A percentile compares a stretch with the other conserved stretches of the same genome.
Evolutionary conservation across 2,329 filamentous ascomycete genomes (phyloP).

Genomic region (Septoria linicola): DNA sequence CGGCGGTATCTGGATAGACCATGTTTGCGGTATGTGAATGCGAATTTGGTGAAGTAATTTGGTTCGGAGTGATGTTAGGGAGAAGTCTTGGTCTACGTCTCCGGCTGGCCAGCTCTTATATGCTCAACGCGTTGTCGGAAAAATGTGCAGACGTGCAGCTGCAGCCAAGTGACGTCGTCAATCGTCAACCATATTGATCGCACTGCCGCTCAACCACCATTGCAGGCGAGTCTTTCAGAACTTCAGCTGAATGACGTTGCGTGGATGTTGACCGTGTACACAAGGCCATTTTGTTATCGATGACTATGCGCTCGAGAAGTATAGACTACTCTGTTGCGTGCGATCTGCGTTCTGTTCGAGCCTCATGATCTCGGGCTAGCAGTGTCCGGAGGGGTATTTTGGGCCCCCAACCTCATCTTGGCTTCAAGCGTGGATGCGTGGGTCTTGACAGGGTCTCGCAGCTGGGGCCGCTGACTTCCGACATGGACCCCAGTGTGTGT

Average conservation of each 20-base stretch:
- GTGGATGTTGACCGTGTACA: neutral
- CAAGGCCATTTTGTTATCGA: no score
- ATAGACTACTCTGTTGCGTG: neutral
- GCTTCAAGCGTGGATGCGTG: no score
- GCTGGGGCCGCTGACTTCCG: no score
- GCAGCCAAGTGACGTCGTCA: constrained; percentile 7
- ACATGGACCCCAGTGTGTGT: no score
- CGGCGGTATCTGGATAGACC: constrained; percentile 53
- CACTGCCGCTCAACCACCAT: neutral
- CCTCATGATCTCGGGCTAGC: constrained; percentile 3
- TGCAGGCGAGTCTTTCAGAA: neutral
- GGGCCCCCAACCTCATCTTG: constrained; percentile 1
- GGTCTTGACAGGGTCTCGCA: no score
- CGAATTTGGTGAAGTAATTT: neutral
- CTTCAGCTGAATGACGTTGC: neutral
- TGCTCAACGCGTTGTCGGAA: constrained; percentile 5
- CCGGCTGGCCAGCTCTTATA: neutral
- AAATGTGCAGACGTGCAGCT: constrained; percentile 9
- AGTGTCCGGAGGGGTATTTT: constrained; percentile 2
- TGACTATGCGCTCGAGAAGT: no score
- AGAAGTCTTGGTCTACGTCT: neutral
- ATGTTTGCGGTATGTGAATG: constrained; percentile 37
- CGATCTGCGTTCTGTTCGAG: neutral
- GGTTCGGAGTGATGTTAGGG: neutral
- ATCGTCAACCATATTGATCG: constrained; percentile 4